Evolutionary conservation across 1,139 yeast species (phyloP).

Genomic region (Scheffersomyces cryptocercus): DNA sequence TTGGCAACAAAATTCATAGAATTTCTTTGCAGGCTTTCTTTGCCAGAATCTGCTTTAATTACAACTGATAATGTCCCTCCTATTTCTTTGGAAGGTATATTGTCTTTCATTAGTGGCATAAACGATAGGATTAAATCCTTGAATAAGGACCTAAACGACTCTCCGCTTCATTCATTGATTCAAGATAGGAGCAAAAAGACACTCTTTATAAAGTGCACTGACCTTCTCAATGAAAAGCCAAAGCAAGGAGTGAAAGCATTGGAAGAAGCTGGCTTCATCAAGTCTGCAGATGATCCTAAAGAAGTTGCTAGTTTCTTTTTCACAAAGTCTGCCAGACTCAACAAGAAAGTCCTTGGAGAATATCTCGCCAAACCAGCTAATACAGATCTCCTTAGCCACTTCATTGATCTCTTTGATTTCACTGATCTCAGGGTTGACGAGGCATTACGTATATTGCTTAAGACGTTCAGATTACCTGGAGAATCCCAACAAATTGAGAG

Average conservation of each 20-base stretch:
- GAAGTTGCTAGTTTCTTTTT: slow-evolving; percentile 78
- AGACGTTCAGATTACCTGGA: slow-evolving; percentile 91
- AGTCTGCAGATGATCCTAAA: slow-evolving; percentile 48
- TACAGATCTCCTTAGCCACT: slow-evolving; percentile 57
- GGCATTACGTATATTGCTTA: slow-evolving; percentile 79
- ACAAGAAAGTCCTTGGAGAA: slow-evolving; percentile 87
- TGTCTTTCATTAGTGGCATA: slow-evolving; percentile 69
- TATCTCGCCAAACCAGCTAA: slow-evolving; percentile 77
- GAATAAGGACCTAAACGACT: slow-evolving; percentile 16
- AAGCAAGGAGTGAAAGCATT: slow-evolving; percentile 69
- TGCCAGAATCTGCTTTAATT: slow-evolving; percentile 74
- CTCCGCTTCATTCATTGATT: slow-evolving; percentile 31
- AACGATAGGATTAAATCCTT: slow-evolving; percentile 52
- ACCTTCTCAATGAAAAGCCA: slow-evolving; percentile 75
- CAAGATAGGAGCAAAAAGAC: slow-evolving; percentile 61
- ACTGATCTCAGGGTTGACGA: slow-evolving; percentile 83
- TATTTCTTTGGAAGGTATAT: slow-evolving; percentile 82
- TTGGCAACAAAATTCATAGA: slow-evolving; percentile 69
- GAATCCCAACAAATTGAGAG: slow-evolving; percentile 96
- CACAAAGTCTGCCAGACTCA: slow-evolving; percentile 76
- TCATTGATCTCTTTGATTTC: slow-evolving; percentile 75
- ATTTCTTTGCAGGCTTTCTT: slow-evolving; percentile 70
- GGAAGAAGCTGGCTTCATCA: slow-evolving; percentile 63
- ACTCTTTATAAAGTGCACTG: slow-evolving; percentile 73
- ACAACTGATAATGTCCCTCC: slow-evolving; percentile 93